Conservation (phyloP, 495 filamentous ascomycete genomes). For the Hypoxylon lenormandii region DNA sequence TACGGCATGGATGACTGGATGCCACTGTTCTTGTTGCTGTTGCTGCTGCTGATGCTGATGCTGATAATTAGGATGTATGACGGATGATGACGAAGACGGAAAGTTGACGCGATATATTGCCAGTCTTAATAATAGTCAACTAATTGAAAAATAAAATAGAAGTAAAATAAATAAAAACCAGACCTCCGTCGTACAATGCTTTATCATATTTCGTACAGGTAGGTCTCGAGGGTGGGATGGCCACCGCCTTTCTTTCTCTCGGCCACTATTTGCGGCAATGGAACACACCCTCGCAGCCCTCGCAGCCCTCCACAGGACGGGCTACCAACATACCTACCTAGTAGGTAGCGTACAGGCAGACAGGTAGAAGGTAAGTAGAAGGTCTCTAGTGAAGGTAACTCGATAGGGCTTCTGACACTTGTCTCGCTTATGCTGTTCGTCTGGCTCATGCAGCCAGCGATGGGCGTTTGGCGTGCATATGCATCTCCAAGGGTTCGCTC, state of each 20-base stretch:
- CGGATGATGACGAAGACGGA: slow-evolving; percentile 21
- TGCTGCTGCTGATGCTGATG: slow-evolving; percentile 21
- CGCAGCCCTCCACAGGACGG: too few relatives aligned
- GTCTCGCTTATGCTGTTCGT: slow-evolving; percentile 50
- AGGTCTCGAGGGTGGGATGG: too few relatives aligned
- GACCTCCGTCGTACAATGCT: slow-evolving; percentile 23
- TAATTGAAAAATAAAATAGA: too few relatives aligned
- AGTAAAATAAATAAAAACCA: too few relatives aligned
- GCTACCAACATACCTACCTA: too few relatives aligned
- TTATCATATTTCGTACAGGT: background rate
- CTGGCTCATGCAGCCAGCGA: slow-evolving; percentile 40
- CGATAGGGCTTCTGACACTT: slow-evolving; percentile 48
- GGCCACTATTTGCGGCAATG: too few relatives aligned
- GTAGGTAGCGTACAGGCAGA: too few relatives aligned
- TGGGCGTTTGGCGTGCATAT: slow-evolving; percentile 45
- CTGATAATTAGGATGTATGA: slow-evolving; percentile 17
- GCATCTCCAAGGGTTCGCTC: slow-evolving; percentile 39
- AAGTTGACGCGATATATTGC: slow-evolving; percentile 41
- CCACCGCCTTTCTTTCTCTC: too few relatives aligned
- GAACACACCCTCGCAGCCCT: too few relatives aligned
- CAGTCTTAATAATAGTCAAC: slow-evolving; percentile 42
- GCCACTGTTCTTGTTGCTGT: too few relatives aligned
- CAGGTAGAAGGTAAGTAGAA: too few relatives aligned
- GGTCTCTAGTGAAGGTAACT: slow-evolving; percentile 33
- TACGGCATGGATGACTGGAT: background rate